phyloP scores from a whole-genome alignment of 2,329 filamentous ascomycete species.

The Pestalotiopsis sp. region DNA sequence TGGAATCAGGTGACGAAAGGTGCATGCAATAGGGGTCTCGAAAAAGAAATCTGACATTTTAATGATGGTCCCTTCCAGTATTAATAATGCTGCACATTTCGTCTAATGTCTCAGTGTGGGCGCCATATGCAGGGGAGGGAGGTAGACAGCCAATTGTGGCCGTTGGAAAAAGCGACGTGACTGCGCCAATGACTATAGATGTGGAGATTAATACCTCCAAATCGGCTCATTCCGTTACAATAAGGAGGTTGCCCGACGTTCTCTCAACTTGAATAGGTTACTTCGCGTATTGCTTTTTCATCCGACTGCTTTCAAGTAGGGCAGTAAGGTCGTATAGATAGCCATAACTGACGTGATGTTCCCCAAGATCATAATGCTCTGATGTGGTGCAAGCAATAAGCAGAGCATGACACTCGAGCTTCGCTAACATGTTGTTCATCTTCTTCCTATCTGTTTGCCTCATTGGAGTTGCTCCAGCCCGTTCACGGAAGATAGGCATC shows the following conservation, averaged over 20 bases:
- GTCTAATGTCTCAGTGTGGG: background rate
- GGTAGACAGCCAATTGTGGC: background rate
- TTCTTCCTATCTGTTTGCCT: background rate
- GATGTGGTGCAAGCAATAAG: too few relatives aligned
- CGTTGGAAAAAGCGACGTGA: background rate
- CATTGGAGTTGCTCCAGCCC: background rate
- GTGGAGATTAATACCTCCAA: background rate
- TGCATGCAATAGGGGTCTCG: background rate
- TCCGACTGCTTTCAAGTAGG: too few relatives aligned
- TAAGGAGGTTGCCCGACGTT: background rate
- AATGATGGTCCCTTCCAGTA: too few relatives aligned
- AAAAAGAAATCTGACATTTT: background rate
- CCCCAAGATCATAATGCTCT: background rate
- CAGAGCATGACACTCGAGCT: background rate
- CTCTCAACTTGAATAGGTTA: too few relatives aligned
- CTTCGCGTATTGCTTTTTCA: too few relatives aligned
- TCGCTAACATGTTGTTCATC: background rate
- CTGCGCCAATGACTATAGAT: background rate
- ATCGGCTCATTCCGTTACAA: background rate
- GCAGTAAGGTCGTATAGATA: background rate
- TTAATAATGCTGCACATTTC: too few relatives aligned
- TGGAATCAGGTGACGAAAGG: background rate
- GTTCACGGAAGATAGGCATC: background rate
- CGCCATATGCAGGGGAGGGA: background rate
- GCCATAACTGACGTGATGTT: background rate